Conservation (phyloP, 176 grass and related monocot species). For the Stipa capillata region DNA sequence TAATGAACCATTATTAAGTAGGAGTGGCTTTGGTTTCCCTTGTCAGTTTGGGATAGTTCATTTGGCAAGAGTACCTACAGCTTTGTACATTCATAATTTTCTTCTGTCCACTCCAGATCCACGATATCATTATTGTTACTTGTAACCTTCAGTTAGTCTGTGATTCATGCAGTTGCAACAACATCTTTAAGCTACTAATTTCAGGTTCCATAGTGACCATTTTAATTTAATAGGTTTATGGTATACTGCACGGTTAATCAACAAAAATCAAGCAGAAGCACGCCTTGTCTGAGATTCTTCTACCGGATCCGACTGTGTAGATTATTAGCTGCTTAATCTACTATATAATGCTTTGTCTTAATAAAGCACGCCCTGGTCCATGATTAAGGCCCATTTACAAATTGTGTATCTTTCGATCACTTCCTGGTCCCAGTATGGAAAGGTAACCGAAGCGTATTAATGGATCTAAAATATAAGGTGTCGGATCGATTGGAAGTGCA, state of each 20-base stretch:
- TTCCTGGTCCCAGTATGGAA: constrained; percentile 2
- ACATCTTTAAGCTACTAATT: constrained; percentile 11
- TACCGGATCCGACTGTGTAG: not conserved
- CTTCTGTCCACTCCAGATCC: not conserved
- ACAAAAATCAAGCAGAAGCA: not conserved
- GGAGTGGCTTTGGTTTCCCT: not conserved
- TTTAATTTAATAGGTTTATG: not conserved
- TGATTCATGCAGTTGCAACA: not conserved
- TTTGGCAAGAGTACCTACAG: not conserved
- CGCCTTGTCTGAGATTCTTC: constrained; percentile 33
- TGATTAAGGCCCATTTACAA: constrained; percentile 2
- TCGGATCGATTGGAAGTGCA: constrained; percentile 6
- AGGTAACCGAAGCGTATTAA: not conserved
- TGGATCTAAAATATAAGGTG: not conserved
- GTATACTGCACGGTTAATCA: not conserved
- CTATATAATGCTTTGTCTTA: not conserved
- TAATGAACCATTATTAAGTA: not conserved
- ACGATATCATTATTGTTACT: not conserved
- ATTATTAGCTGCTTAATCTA: constrained; percentile 22
- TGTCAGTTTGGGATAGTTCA: not conserved
- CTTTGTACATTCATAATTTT: not conserved
- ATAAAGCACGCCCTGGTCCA: not conserved
- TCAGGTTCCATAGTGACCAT: not conserved
- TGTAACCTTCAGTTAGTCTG: not conserved
- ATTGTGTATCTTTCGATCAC: constrained; percentile 3